Conservation (phyloP, 768 basidiomycete species). For the Lentinula lateritia region DNA sequence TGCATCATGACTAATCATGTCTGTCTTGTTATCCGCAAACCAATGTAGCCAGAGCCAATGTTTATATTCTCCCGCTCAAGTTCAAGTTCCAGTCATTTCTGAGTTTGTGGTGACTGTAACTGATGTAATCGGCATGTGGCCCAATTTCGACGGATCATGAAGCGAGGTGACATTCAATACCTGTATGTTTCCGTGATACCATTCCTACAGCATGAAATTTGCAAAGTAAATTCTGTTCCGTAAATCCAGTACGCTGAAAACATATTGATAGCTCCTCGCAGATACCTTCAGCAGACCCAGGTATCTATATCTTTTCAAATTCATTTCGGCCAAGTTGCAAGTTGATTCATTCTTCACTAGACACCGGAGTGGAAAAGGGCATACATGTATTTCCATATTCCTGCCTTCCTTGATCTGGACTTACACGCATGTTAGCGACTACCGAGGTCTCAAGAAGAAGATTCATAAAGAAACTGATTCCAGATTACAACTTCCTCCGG, state of each 20-base stretch:
- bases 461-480: slow-evolving; percentile 46
- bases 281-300: slow-evolving; percentile 69
- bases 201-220: slow-evolving; percentile 47
- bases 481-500: slow-evolving; percentile 12
- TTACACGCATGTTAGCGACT: slow-evolving; percentile 44
- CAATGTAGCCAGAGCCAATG: slow-evolving; percentile 1
- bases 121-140: too few species aligned
- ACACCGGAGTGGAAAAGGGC: slow-evolving; percentile 72
- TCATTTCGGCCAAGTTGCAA: background rate
- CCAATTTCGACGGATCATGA: too few species aligned
- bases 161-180: too few species aligned
- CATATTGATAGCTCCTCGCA: slow-evolving; percentile 17
- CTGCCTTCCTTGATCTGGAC: background rate
- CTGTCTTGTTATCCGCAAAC: background rate
- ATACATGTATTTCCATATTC: slow-evolving; percentile 42
- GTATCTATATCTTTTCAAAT: slow-evolving; percentile 22
- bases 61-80: background rate
- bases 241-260: background rate
- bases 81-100: too few species aligned
- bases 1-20: background rate
- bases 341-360: slow-evolving; percentile 28
- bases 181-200: background rate
- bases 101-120: too few species aligned
- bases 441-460: slow-evolving; percentile 62
- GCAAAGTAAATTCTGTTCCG: slow-evolving; percentile 31